Conservation (phyloP, 148 eudicot genomes). For the Nyssa sinensis region DNA sequence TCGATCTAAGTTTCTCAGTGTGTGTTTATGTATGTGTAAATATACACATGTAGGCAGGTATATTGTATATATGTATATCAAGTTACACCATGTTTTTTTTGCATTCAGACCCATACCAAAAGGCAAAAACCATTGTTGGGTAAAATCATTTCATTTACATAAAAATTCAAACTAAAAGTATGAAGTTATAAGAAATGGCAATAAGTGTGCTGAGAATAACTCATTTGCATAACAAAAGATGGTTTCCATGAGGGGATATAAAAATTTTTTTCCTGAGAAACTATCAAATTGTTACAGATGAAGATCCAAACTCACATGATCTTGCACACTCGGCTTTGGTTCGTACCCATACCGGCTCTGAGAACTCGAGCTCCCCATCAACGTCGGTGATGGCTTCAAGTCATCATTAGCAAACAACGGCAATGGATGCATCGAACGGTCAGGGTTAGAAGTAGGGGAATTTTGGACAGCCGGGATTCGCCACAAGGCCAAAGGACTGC, state of each 20-base stretch:
- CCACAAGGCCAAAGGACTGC: conserved; percentile 71
- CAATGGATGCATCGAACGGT: conserved; percentile 30
- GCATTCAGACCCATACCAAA: background rate
- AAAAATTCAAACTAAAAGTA: background rate
- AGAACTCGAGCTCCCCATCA: conserved; percentile 22
- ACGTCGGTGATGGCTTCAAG: conserved; percentile 21
- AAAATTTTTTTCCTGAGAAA: background rate
- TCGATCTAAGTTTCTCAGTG: no score
- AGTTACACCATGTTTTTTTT: background rate
- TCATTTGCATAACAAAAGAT: conserved; percentile 3
- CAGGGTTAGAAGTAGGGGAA: conserved; percentile 24
- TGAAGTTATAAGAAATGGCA: background rate
- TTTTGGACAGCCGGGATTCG: conserved; percentile 46
- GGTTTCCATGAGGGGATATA: background rate
- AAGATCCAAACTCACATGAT: conserved; percentile 96
- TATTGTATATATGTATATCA: no score
- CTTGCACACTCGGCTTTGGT: conserved; percentile 38
- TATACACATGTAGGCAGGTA: no score
- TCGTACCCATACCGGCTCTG: conserved; percentile 31
- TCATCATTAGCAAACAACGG: conserved; percentile 22
- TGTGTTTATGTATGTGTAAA: no score
- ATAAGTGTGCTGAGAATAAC: background rate
- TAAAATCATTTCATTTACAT: conserved; percentile 5
- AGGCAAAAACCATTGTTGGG: background rate
- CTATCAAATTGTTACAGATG: conserved; percentile 51